Evolutionary conservation across 2,329 filamentous ascomycete genomes (phyloP).

Genomic region (Helotiales sp.): DNA sequence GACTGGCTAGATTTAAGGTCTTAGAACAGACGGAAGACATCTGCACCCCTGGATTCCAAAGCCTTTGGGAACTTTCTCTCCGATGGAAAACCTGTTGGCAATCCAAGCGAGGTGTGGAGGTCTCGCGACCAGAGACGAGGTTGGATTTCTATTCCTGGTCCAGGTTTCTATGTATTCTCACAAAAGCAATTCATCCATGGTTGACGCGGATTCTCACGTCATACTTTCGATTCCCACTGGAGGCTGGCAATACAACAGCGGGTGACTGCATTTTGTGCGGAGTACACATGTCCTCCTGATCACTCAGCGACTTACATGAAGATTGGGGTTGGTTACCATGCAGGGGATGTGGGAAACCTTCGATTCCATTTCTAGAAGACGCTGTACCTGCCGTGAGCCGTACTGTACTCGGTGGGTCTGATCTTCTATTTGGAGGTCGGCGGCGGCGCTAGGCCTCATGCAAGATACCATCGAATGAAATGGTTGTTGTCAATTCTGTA

Average conservation of each 20-base stretch:
- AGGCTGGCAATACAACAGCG: neutral
- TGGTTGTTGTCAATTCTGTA: neutral
- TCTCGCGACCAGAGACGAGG: neutral
- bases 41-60: neutral
- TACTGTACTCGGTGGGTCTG: neutral
- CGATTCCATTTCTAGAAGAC: constrained; percentile 9
- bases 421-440: constrained; percentile 4
- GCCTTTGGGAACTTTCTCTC: neutral
- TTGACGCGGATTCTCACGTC: constrained; percentile 8
- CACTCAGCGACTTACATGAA: constrained; percentile 9
- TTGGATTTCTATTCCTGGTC: constrained; percentile 8
- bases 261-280: neutral
- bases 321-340: constrained; percentile 1
- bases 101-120: neutral
- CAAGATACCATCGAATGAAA: neutral
- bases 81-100: neutral
- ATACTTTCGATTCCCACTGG: neutral
- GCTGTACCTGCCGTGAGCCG: neutral
- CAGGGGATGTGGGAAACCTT: constrained; percentile 12
- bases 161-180: neutral
- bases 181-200: neutral
- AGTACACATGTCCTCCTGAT: neutral
- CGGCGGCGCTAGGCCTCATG: neutral
- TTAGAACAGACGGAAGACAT: constrained; percentile 8
- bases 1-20: neutral